Evolutionary conservation across 345 rosid species (phyloP), one percentile per base, ranked within the genome.

Genomic region (Lepidium sativum): DNA sequence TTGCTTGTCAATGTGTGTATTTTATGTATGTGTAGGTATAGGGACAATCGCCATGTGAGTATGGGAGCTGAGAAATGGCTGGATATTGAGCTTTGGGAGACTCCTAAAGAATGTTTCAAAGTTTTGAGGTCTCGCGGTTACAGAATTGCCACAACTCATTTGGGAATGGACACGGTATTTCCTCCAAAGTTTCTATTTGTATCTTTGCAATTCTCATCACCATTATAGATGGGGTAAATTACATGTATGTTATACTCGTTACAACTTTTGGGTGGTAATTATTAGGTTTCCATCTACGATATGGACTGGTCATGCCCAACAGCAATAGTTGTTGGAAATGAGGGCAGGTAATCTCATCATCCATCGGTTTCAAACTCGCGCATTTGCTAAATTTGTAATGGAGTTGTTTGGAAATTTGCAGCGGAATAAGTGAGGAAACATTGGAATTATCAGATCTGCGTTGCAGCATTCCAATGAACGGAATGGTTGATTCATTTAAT

Each of bases 61-160:
- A 87, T 87, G 97, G 98, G 98, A 42, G 97, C 97, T n/a, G 98
- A 92, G 83, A 92, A 92, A 76, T 92, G 98, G 98, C 75, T 92
- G 65, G 98, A 92, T 60, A 89, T 89, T 75, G 98, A 92, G 80
- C 83, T 89, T 39, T 92, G 98, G 98, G 82, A 87, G 68, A 74
- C 95, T 35, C 75, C 86, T 13, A 71, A 63, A 69, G 91, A 89
- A 15, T 92, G 97, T 76, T 92, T 89, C 54, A 0, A 72, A 45
- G 82, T 71, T 69, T 69, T 92, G 20, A 87, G 78, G 66, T 86
- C 91, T 38, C 96, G 98, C 0, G 94, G 96, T 65, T 89, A 92
- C 77, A 86, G 69, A 63, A 82, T 89, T 54, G 97, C 88, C 40
- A 87, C 97, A n/a, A 84, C 97, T 21, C 91, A 87, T 80, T 67